Evolutionary conservation across 495 filamentous ascomycete species (phyloP).

Genomic region (Aspergillus wentii): DNA sequence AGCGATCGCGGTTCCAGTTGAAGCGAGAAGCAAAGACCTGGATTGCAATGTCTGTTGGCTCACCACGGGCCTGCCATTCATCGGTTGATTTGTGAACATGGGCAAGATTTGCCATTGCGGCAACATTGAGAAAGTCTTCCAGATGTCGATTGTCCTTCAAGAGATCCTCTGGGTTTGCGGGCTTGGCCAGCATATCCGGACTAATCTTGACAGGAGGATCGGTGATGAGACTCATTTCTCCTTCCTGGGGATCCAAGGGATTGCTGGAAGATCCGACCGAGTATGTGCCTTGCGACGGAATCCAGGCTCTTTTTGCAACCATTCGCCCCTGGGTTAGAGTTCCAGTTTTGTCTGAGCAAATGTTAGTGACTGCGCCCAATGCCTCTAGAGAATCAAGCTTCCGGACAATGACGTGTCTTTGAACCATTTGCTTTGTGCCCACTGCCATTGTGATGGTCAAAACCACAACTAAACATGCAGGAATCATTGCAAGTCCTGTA

Average conservation of each 20-base stretch:
- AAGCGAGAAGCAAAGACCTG: conserved; percentile 65
- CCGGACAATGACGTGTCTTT: conserved; percentile 63
- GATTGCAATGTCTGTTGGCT: conserved; percentile 67
- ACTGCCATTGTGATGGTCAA: conserved; percentile 73
- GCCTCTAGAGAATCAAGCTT: conserved; percentile 64
- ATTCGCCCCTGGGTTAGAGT: conserved; percentile 70
- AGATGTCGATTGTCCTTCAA: conserved; percentile 36
- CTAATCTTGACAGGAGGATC: conserved; percentile 29
- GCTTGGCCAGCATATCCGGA: conserved; percentile 19
- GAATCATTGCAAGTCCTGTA: conserved; percentile 65
- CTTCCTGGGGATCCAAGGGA: conserved; percentile 51
- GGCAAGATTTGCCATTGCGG: conserved; percentile 63
- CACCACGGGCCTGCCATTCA: conserved; percentile 58
- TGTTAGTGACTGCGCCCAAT: conserved; percentile 64
- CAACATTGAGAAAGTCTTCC: conserved; percentile 53
- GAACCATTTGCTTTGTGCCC: conserved; percentile 68
- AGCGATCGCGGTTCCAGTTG: conserved; percentile 50
- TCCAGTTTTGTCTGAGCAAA: conserved; percentile 71
- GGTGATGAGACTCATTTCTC: conserved; percentile 40
- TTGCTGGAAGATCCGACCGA: conserved; percentile 52
- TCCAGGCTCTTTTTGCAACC: conserved; percentile 79
- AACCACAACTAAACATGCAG: conserved; percentile 70
- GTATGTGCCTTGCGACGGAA: conserved; percentile 60
- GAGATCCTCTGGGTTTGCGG: conserved; percentile 25
- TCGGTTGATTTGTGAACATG: conserved; percentile 45